Percentiles rank a stretch among this genome's conserved stretches.
Conservation (phyloP, 371 early-diverging fungal genomes). For the Mucor circinelloides region DNA sequence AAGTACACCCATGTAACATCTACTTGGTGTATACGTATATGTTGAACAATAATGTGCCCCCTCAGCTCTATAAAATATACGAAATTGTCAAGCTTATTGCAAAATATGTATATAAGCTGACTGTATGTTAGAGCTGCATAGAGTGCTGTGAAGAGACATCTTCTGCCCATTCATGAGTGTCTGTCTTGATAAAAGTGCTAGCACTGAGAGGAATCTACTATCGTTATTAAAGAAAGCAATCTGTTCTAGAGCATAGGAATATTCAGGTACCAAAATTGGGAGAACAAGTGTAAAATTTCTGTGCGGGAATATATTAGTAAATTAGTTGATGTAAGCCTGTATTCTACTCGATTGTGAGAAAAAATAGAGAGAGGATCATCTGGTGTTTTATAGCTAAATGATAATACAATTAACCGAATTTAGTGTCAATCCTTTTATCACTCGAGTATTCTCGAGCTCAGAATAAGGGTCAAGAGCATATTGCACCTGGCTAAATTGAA, state of each 20-base stretch:
- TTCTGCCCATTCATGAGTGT: too few relatives aligned
- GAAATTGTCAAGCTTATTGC: neutral
- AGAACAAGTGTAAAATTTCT: neutral
- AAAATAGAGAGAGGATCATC: neutral
- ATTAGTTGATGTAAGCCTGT: neutral
- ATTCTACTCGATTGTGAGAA: neutral
- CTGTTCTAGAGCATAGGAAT: neutral
- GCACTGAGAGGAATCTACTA: neutral
- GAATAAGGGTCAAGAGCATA: neutral
- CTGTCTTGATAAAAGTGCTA: neutral
- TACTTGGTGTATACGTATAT: neutral
- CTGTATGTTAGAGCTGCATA: neutral
- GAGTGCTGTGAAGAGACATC: neutral
- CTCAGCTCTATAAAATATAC: neutral
- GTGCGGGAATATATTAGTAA: neutral
- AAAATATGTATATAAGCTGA: neutral
- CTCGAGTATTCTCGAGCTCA: neutral
- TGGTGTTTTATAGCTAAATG: neutral
- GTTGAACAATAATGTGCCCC: neutral
- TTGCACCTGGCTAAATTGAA: neutral
- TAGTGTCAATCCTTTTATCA: neutral
- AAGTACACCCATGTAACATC: neutral
- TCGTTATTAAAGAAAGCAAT: neutral
- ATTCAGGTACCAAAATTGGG: neutral
- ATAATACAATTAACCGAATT: neutral